Conservation (phyloP, 78 protist species). For the Blattamonas nauphoetae region DNA sequence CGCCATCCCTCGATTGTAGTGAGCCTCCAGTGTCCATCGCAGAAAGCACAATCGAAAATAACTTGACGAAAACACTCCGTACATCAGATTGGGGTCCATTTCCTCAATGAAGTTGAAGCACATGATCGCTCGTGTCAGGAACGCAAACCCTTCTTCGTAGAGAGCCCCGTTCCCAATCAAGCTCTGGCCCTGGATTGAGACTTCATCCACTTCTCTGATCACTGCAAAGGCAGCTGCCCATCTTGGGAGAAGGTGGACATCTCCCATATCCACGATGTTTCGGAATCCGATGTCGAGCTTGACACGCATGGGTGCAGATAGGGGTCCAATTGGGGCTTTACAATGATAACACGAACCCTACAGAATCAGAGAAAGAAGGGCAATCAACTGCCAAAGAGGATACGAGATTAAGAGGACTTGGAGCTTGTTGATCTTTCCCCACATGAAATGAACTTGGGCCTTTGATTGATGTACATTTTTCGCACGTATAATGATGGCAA, state of each 20-base stretch:
- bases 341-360: background rate
- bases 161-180: background rate
- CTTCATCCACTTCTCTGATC: background rate
- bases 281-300: background rate
- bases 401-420: background rate
- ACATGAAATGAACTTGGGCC: background rate
- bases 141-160: background rate
- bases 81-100: background rate
- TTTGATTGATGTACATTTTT: background rate
- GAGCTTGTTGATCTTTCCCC: background rate
- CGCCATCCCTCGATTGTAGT: too few relatives aligned
- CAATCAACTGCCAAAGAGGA: too few relatives aligned
- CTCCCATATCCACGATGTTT: background rate
- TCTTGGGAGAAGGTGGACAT: background rate
- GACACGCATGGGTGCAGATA: background rate
- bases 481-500: background rate
- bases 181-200: background rate
- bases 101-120: background rate
- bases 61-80: background rate
- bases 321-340: background rate
- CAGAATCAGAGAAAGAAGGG: background rate
- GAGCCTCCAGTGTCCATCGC: too few relatives aligned
- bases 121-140: background rate
- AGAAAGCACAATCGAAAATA: too few relatives aligned
- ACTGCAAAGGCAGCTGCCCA: background rate